A percentile compares a stretch with the other conserved stretches of the same genome.
These are phyloP conservation scores for Leucaena leucocephala DNA, from an alignment of 306 rosid species.

Conservation along the genomic window DNA sequence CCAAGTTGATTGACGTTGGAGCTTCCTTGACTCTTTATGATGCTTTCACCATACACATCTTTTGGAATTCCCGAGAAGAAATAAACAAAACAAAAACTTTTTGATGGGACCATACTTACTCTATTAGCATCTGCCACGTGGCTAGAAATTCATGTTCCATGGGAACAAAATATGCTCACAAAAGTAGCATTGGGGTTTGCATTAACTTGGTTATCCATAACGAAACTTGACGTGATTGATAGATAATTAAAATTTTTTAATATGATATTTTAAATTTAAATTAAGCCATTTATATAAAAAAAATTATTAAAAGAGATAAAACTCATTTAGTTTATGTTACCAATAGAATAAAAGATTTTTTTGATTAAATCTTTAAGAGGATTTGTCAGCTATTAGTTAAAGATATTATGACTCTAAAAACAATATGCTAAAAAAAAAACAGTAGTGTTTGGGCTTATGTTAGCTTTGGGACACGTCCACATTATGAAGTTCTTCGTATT, in stretches of 20 bases:
- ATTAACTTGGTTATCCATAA: neutral
- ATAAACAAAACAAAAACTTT: neutral
- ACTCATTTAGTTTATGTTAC: no score
- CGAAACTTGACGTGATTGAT: neutral
- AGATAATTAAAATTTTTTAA: no score
- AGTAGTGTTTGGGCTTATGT: no score
- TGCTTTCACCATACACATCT: conserved; percentile 1
- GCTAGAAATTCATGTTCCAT: neutral
- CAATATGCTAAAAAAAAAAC: no score
- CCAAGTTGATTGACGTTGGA: neutral
- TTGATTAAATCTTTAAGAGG: no score
- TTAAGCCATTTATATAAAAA: no score
- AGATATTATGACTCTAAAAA: no score
- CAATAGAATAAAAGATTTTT: no score
- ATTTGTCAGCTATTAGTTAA: no score
- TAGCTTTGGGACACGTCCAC: no score
- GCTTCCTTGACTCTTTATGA: neutral
- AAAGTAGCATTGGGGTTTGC: neutral
- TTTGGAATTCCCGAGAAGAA: neutral
- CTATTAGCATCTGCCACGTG: neutral
- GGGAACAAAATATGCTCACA: neutral
- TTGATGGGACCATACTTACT: neutral
- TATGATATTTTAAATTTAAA: no score
- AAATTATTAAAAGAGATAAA: no score
- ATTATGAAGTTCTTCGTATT: neutral